Evolutionary conservation across 2,329 filamentous ascomycete genomes (phyloP).

Genomic region (Pseudogymnoascus sp.): DNA sequence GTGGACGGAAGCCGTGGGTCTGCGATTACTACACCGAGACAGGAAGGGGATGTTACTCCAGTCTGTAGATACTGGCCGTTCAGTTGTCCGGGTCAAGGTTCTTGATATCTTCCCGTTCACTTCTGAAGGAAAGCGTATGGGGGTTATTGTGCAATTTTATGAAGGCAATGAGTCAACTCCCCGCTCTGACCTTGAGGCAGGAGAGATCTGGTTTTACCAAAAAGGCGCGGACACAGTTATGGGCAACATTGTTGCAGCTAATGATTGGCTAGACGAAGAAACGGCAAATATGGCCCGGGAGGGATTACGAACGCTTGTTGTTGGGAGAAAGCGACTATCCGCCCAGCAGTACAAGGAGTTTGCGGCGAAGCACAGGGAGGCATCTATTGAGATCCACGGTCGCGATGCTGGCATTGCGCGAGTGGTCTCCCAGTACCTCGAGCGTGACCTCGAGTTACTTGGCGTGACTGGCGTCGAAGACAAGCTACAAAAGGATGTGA

Average conservation of each 20-base stretch:
- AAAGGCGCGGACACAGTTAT: conserved; percentile 98
- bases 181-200: conserved; percentile 42
- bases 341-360: conserved; percentile 75
- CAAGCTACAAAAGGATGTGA: conserved; percentile 91
- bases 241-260: conserved; percentile 87
- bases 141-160: conserved; percentile 84
- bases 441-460: conserved; percentile 81
- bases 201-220: conserved; percentile 97
- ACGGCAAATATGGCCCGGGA: conserved; percentile 99
- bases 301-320: conserved; percentile 84
- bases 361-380: conserved; percentile 63
- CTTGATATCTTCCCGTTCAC: conserved; percentile 96
- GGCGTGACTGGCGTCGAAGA: conserved; percentile 98
- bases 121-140: conserved; percentile 96
- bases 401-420: conserved; percentile 76
- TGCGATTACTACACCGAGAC: conserved; percentile 78
- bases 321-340: conserved; percentile 84
- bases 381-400: conserved; percentile 69
- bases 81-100: conserved; percentile 78
- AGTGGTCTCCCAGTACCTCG: conserved; percentile 72
- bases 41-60: conserved; percentile 78
- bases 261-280: conserved; percentile 98
- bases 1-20: conserved; percentile 88
- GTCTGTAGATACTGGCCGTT: conserved; percentile 62
- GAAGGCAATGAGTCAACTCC: conserved; percentile 45